phyloP scores from a whole-genome alignment of 768 basidiomycete genomes.

The Lactifluus pinguis region DNA sequence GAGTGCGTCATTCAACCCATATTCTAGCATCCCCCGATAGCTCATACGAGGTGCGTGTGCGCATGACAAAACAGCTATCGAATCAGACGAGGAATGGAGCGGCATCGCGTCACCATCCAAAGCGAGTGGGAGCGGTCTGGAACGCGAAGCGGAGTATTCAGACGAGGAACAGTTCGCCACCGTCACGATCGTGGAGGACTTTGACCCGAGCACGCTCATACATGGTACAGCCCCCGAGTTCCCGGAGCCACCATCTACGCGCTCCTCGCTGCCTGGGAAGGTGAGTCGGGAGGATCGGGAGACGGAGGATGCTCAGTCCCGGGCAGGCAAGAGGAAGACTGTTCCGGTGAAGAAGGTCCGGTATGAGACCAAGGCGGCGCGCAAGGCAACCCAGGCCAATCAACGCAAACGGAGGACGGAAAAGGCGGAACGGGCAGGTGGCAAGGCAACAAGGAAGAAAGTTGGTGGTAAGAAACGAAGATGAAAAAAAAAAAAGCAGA shows the following conservation, averaged over 20 bases:
- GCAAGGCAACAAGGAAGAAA: conserved; percentile 42
- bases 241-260: conserved; percentile 5
- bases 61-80: conserved; percentile 6
- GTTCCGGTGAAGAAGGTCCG: conserved; percentile 31
- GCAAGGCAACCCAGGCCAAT: conserved; percentile 51
- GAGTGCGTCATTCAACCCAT: background rate
- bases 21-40: background rate
- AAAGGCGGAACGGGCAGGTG: conserved; percentile 66
- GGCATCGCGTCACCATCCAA: conserved; percentile 32
- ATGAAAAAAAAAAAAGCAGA: background rate
- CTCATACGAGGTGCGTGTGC: background rate
- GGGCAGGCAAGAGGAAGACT: conserved; percentile 9
- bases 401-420: conserved; percentile 57
- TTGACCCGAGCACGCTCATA: conserved; percentile 60
- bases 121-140: conserved; percentile 23
- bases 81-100: conserved; percentile 39
- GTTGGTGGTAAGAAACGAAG: conserved; percentile 16
- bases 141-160: conserved; percentile 64
- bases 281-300: background rate
- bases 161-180: conserved; percentile 81
- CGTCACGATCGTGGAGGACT: conserved; percentile 88
- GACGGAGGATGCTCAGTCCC: background rate
- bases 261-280: conserved; percentile 23
- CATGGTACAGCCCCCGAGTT: conserved; percentile 29
- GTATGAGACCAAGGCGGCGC: conserved; percentile 64